phyloP scores from a whole-genome alignment of 257 asterid genomes.

The Eucommia ulmoides region DNA sequence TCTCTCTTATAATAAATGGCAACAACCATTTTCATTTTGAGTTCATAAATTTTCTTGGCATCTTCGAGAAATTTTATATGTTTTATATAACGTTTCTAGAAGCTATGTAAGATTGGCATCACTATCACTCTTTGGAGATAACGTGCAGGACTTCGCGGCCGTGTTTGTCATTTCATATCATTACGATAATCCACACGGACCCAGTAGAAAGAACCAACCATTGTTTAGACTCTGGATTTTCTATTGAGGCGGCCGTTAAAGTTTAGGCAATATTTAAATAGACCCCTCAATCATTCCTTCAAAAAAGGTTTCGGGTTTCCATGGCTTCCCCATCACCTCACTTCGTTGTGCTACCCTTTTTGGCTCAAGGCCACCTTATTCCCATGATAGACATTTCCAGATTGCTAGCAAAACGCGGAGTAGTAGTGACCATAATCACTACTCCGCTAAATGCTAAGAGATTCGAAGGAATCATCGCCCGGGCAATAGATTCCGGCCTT shows the following conservation, averaged over 20 bases:
- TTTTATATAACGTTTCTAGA: too few relatives aligned
- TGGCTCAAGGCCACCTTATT: slow-evolving; percentile 57
- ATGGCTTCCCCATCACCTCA: slow-evolving; percentile 24
- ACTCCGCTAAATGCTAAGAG: slow-evolving; percentile 27
- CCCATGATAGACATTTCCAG: slow-evolving; percentile 51
- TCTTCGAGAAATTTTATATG: too few relatives aligned
- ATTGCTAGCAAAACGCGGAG: slow-evolving; percentile 30
- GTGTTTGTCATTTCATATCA: too few relatives aligned
- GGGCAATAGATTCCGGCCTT: slow-evolving; percentile 22
- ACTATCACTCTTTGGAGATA: too few relatives aligned
- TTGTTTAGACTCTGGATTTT: slow-evolving; percentile 9
- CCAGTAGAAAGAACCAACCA: not conserved
- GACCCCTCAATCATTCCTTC: not conserved
- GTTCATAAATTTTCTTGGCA: too few relatives aligned
- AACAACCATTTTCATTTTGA: too few relatives aligned
- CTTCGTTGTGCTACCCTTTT: slow-evolving; percentile 40
- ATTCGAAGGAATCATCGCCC: slow-evolving; percentile 17
- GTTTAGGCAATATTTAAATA: not conserved
- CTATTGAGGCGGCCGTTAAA: too few relatives aligned
- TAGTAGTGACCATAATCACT: slow-evolving; percentile 20
- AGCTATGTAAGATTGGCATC: too few relatives aligned
- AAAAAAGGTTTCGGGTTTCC: not conserved
- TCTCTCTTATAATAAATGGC: too few relatives aligned
- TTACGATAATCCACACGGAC: not conserved
- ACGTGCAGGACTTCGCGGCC: too few relatives aligned